A percentile compares a stretch with the other conserved stretches of the same genome.
Conservation (phyloP, 148 eudicot genomes). For the Tetragonia tetragonoides region DNA sequence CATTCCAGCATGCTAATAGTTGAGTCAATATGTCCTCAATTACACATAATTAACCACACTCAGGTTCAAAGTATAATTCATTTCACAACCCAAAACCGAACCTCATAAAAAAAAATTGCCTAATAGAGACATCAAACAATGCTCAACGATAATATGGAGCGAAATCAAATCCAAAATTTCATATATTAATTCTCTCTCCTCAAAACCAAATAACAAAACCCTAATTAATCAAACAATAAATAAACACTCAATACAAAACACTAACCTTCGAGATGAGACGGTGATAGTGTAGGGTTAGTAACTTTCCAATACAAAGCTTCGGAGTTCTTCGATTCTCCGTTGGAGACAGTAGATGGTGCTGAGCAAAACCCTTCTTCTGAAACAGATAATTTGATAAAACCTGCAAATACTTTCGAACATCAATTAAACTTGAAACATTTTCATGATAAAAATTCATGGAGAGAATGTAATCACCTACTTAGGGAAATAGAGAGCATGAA, state of each 20-base stretch:
- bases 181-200: background rate
- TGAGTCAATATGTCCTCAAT: background rate
- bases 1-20: background rate
- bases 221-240: background rate
- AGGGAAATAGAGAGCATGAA: background rate
- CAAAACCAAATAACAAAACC: background rate
- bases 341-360: constrained; percentile 32
- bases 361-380: constrained; percentile 64
- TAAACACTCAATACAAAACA: background rate
- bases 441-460: background rate
- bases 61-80: background rate
- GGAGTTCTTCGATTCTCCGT: constrained; percentile 21
- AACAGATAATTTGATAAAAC: constrained; percentile 31
- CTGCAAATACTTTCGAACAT: constrained; percentile 24
- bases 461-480: background rate
- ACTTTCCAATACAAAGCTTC: constrained; percentile 71
- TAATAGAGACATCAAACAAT: background rate
- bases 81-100: background rate
- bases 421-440: background rate
- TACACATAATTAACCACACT: background rate
- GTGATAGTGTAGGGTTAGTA: constrained; percentile 84
- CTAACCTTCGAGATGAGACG: constrained; percentile 84
- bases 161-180: background rate
- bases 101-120: background rate
- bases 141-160: background rate